These are phyloP conservation scores for Pichia sp. DNA, from an alignment of 1,139 yeast species.

Conservation along the genomic window DNA sequence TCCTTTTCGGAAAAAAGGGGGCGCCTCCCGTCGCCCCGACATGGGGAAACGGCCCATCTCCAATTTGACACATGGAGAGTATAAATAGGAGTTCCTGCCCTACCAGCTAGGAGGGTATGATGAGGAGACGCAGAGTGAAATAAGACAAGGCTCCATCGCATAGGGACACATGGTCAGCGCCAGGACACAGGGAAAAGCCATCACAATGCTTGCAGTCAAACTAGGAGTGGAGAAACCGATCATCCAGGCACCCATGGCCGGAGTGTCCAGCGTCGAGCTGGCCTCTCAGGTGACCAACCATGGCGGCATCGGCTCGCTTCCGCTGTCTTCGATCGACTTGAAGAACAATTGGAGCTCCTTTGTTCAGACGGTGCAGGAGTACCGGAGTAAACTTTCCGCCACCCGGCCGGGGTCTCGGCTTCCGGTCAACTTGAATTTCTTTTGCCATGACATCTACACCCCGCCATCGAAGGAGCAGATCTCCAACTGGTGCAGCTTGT, in stretches of 20 bases:
- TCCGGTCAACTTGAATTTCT: conserved; percentile 1
- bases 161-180: not conserved
- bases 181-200: not conserved
- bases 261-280: not conserved
- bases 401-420: not conserved
- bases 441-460: not conserved
- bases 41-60: not conserved
- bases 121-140: no score
- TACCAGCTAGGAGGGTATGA: no score
- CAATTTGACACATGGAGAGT: not conserved
- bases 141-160: not conserved
- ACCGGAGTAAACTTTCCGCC: not conserved
- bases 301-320: conserved; percentile 1
- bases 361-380: not conserved
- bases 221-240: not conserved
- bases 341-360: not conserved
- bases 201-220: not conserved
- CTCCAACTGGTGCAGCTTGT: not conserved
- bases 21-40: not conserved
- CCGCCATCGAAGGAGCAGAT: not conserved
- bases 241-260: conserved; percentile 5
- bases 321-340: not conserved
- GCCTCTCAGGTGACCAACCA: not conserved
- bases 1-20: not conserved
- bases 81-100: no score